Base-by-base conservation (phyloP, 2,329 filamentous ascomycete species). In the Penicillium sp. region DNA sequence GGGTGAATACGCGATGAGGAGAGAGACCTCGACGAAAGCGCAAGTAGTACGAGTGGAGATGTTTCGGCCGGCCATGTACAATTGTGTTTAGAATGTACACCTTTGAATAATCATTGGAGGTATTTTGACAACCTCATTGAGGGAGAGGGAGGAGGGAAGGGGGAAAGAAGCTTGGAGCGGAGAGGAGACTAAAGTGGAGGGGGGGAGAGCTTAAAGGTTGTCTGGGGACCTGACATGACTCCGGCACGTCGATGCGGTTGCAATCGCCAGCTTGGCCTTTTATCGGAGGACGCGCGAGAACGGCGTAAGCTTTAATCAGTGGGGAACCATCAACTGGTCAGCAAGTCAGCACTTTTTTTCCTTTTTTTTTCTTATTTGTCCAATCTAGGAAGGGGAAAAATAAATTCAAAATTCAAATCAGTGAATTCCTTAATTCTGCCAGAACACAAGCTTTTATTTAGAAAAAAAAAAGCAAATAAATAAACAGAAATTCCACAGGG, bases 181-280 rank as follows among this genome's bases (percentile, higher is more conserved):
- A 36, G 46, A 12, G 38, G 39, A 42, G 47, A 44, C 39, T 11
- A 32, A 32, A 32, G 29, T 32, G 29, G 29, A 32, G 29, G 8
- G 11, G 8, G 8, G 7, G 29, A 4, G 8, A 32, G 29, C 29
- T 32, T 11, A 4, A 4, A 32, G 11, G 7, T 32, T 8, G 29
- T 32, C 7, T 32, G 29, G 3, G 29, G 29, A 32, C 29, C 8
- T 32, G 8, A 32, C 18, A 32, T 32, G 11, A 32, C 11, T 4
- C 29, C 29, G 29, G 29, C 18, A 18, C 18, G 18, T 18, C 7
- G 29, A 32, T 9, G 42, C 44, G 48, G 45, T 41, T 44, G 42
- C 48, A 54, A 54, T 54, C 53, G 57, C 57, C 57, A 60, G 57
- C 57, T 58, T 60, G 57, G 50, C 57, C 57, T 60, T 60, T 53